phyloP scores from a whole-genome alignment of 768 basidiomycete genomes.

The Tephrocybe sp. region DNA sequence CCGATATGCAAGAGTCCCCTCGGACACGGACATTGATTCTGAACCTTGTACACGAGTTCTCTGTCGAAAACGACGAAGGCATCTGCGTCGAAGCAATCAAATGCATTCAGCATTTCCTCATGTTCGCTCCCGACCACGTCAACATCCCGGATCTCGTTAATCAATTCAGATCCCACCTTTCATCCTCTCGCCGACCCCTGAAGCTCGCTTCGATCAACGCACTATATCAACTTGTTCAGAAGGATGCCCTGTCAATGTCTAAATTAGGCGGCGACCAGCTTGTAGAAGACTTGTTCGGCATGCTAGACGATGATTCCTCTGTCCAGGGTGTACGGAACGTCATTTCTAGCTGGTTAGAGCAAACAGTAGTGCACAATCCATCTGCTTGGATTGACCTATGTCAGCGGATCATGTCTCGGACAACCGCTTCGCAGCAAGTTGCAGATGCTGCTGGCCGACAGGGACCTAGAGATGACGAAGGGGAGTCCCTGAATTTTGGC shows the following conservation, averaged over 20 bases:
- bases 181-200: slow-evolving; percentile 78
- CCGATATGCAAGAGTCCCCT: slow-evolving; percentile 89
- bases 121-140: slow-evolving; percentile 89
- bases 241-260: slow-evolving; percentile 89
- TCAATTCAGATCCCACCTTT: slow-evolving; percentile 76
- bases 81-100: slow-evolving; percentile 93
- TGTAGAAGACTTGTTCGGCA: slow-evolving; percentile 92
- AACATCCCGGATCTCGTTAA: slow-evolving; percentile 79
- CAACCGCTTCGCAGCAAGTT: slow-evolving; percentile 80
- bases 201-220: slow-evolving; percentile 96
- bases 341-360: slow-evolving; percentile 91
- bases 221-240: slow-evolving; percentile 95
- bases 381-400: slow-evolving; percentile 98
- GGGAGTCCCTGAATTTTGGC: slow-evolving; percentile 80
- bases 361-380: slow-evolving; percentile 90
- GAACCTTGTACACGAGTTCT: slow-evolving; percentile 84
- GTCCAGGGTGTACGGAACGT: slow-evolving; percentile 93
- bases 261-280: slow-evolving; percentile 91
- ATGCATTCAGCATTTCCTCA: slow-evolving; percentile 94
- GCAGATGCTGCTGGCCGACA: slow-evolving; percentile 58
- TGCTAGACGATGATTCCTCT: slow-evolving; percentile 93
- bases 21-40: slow-evolving; percentile 79
- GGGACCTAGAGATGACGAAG: slow-evolving; percentile 85
- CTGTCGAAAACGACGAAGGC: slow-evolving; percentile 82
- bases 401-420: slow-evolving; percentile 94